Evolutionary conservation across 805 yeast species (phyloP).

Genomic region (Candida wancherniae): DNA sequence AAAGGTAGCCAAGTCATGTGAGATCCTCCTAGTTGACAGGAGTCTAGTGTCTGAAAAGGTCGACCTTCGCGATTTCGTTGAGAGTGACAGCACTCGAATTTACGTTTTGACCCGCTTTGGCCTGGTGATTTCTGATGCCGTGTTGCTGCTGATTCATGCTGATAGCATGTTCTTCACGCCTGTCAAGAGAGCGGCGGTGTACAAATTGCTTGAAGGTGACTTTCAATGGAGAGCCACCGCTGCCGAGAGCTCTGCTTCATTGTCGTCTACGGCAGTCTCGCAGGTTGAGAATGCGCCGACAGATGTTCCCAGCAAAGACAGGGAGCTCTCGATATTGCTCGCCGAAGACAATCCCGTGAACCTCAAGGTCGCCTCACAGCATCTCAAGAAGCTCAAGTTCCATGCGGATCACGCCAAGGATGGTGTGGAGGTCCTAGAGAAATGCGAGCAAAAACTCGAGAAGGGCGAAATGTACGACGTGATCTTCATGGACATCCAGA

Average conservation of each 20-base stretch:
- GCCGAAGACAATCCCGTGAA: slow-evolving; percentile 54
- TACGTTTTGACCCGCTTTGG: slow-evolving; percentile 29
- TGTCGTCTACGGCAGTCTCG: background rate
- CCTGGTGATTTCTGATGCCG: slow-evolving; percentile 19
- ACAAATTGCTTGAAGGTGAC: slow-evolving; percentile 7
- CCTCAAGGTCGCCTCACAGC: slow-evolving; percentile 47
- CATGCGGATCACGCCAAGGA: slow-evolving; percentile 49
- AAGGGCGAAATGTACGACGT: slow-evolving; percentile 40
- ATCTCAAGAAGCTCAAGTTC: slow-evolving; percentile 46
- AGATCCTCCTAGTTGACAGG: slow-evolving; percentile 21
- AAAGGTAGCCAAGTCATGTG: slow-evolving; percentile 8
- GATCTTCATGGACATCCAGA: slow-evolving; percentile 53
- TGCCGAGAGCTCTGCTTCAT: background rate
- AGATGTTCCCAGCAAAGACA: too few species aligned
- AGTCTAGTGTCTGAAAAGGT: slow-evolving; percentile 10
- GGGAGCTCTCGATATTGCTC: slow-evolving; percentile 45
- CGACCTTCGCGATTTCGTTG: slow-evolving; percentile 2
- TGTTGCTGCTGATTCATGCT: slow-evolving; percentile 15
- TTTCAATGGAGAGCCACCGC: slow-evolving; percentile 4
- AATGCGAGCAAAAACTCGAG: slow-evolving; percentile 23
- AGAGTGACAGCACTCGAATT: slow-evolving; percentile 13
- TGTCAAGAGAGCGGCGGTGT: slow-evolving; percentile 23
- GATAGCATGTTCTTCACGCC: slow-evolving; percentile 27
- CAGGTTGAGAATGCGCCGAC: background rate
- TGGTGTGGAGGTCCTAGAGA: slow-evolving; percentile 42